Percentiles rank a stretch among this genome's conserved stretches.
Conservation (phyloP, 75 land plant genomes). For the Pinus taeda region DNA sequence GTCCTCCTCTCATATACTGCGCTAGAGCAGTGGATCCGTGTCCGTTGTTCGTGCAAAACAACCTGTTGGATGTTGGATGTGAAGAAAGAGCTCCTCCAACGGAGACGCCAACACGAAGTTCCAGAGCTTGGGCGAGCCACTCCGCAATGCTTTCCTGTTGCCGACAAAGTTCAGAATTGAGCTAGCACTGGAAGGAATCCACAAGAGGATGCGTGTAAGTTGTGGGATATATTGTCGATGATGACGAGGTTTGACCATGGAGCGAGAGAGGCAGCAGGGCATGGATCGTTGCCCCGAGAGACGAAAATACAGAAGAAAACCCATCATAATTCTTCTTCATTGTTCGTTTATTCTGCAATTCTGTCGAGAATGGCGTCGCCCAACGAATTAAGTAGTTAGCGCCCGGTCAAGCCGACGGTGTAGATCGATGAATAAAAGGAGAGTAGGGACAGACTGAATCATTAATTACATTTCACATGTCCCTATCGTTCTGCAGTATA, state of each 20-base stretch:
- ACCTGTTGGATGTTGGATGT: neutral
- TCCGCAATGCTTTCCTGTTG: conserved; percentile 12
- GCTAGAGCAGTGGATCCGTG: too few relatives aligned
- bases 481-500: too few relatives aligned
- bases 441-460: too few relatives aligned
- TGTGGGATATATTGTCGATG: neutral
- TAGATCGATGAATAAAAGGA: too few relatives aligned
- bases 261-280: neutral
- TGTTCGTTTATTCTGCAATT: too few relatives aligned
- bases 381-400: too few relatives aligned
- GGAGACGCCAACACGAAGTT: conserved; percentile 1
- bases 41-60: neutral
- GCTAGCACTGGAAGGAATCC: conserved; percentile 15
- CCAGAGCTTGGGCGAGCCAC: conserved; percentile 21
- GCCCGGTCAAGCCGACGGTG: too few relatives aligned
- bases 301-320: conserved; percentile 12
- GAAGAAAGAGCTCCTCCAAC: conserved; percentile 18
- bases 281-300: conserved; percentile 3
- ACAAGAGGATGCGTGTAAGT: conserved; percentile 8
- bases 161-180: conserved; percentile 5
- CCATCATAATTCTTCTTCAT: neutral
- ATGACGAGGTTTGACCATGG: neutral
- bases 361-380: too few relatives aligned
- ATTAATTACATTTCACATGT: too few relatives aligned
- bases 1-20: too few relatives aligned